These are phyloP conservation scores for Pseudofabraea citricarpa DNA, from an alignment of 2,329 filamentous ascomycete species.

Conservation along the genomic window DNA sequence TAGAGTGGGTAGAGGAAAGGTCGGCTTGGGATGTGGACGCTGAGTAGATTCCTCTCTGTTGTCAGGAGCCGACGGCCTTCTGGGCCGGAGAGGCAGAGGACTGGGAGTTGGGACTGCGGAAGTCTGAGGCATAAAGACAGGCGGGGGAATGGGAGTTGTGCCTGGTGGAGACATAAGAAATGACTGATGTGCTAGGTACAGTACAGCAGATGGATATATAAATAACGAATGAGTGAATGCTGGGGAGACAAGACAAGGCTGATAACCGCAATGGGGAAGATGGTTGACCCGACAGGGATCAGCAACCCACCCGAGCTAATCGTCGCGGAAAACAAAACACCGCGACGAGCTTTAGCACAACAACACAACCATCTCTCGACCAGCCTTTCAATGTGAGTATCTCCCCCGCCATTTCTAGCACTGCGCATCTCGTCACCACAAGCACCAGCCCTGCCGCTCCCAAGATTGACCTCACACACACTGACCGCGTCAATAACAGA, in stretches of 20 bases:
- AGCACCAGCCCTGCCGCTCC: too few species aligned
- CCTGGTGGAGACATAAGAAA: too few species aligned
- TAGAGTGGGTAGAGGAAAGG: conserved; percentile 47
- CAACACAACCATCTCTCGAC: background rate
- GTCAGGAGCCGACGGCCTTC: background rate
- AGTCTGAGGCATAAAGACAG: conserved; percentile 21
- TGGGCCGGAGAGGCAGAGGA: conserved; percentile 6
- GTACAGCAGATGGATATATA: background rate
- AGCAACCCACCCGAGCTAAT: too few species aligned
- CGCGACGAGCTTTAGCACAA: background rate
- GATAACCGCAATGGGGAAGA: too few species aligned
- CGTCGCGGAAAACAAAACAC: conserved; percentile 4
- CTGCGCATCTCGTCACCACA: too few species aligned
- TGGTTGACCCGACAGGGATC: too few species aligned
- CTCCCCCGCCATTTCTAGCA: background rate
- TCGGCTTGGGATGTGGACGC: conserved; percentile 5
- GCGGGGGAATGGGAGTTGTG: conserved; percentile 14
- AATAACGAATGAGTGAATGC: background rate
- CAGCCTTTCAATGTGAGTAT: background rate
- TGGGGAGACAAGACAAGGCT: background rate
- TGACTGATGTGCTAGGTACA: background rate
- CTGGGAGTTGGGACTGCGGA: conserved; percentile 14
- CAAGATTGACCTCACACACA: too few species aligned
- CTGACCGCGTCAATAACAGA: too few species aligned
- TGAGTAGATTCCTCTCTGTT: background rate